These are phyloP conservation scores for Hyaloperonospora arabidopsidis DNA, from an alignment of 352 stramenopile species.

Conservation along the genomic window DNA sequence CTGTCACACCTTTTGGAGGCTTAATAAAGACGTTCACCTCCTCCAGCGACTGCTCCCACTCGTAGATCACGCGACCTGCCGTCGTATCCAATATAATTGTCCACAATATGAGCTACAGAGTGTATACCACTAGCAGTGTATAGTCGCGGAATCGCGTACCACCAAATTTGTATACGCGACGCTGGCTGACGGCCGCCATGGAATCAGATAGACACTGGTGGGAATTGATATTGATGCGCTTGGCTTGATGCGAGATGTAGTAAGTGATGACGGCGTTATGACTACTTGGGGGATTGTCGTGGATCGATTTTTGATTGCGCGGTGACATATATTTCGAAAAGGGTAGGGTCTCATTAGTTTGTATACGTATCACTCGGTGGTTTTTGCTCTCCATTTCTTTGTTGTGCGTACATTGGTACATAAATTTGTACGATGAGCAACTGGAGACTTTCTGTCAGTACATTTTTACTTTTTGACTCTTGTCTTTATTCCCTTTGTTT, in stretches of 20 bases:
- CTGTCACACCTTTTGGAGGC: constrained; percentile 76
- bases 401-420: no score
- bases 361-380: no score
- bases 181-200: constrained; percentile 39
- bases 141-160: constrained; percentile 23
- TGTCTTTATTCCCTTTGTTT: background rate
- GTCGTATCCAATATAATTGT: no score
- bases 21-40: constrained; percentile 94
- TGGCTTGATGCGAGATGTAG: background rate
- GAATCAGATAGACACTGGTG: background rate
- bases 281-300: no score
- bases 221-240: background rate
- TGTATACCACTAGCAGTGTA: no score
- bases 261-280: no score
- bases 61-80: constrained; percentile 86
- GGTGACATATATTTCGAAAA: no score
- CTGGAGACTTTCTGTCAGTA: no score
- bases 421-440: no score
- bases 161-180: constrained; percentile 64
- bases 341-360: no score
- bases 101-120: constrained; percentile 54
- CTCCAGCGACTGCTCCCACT: constrained; percentile 94
- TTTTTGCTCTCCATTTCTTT: no score
- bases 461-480: background rate
- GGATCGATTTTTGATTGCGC: no score